Base-by-base conservation (phyloP, 2,329 filamentous ascomycete genomes). In the Cladophialophora carrionii region DNA sequence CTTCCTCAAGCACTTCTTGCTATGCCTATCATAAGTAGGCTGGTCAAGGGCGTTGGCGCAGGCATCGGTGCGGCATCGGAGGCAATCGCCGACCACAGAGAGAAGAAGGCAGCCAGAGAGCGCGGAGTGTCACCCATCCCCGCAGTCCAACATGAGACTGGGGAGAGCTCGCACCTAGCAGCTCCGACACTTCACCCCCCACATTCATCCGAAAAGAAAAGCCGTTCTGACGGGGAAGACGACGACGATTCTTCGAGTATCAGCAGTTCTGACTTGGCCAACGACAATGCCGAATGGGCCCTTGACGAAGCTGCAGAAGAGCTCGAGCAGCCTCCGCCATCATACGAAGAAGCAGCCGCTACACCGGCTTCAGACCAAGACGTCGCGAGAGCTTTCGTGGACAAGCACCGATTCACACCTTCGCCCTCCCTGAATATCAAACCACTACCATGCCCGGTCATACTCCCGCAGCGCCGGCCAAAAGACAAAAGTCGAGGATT, bases 391-490 rank as follows among this genome's bases (percentile, higher is more conserved):
- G 41, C 60, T n/a, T 70, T 70, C 43, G 20, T 68, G 12, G 5
- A 57, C 41, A 26, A 31, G 5, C 68, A 68, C 55, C 32, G 62
- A 32, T 14, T 65, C 53, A 29, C 37, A 5, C 22, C 22, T 6
- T 20, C n/a, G 6, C 58, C 68, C 4, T 41, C 34, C 14, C 22
- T 61, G 41, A 43, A 41, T 3, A 58, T 61, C 48, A 61, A 60
- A 51, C 63, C 65, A 2, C 64, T 71, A 6, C 65, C 77, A n/a
- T 76, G 77, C 56, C 82, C 83, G 0, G 80, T 85, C 24, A 79
- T 85, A 24, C 72, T 86, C 3, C 81, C 83, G 0, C 84, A 86
- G 63, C 75, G 83, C 2, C 78, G 84, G 10, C 83, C 84, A 0
- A 76, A 79, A 32, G 76, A 78, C 34, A 81, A 81, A 58, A 71